Evolutionary conservation across 208 protist species (phyloP).

Genomic region (Zelonia costaricensis): DNA sequence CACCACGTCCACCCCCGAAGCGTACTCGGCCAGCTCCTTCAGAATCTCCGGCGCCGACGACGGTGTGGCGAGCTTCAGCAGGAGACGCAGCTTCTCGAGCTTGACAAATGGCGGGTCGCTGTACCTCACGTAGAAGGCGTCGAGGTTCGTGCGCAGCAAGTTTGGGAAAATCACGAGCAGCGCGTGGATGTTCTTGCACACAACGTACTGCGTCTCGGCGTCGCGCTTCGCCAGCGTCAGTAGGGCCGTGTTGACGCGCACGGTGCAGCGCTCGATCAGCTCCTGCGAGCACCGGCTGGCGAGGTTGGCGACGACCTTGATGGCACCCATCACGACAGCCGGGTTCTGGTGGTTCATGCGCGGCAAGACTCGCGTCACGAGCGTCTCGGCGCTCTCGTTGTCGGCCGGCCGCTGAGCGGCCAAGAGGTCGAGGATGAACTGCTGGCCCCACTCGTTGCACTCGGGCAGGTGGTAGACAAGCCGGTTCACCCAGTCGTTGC

Average conservation of each 20-base stretch:
- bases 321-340: conserved; percentile 97
- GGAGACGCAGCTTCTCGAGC: conserved; percentile 99
- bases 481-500: conserved; percentile 88
- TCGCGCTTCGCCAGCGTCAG: conserved; percentile 83
- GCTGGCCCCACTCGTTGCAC: conserved; percentile 98
- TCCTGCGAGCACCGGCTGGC: conserved; percentile 61
- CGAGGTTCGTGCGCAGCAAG: conserved; percentile 88
- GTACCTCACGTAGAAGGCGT: conserved; percentile 99
- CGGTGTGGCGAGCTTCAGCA: conserved; percentile 96
- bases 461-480: conserved; percentile 96
- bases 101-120: conserved; percentile 99
- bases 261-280: conserved; percentile 59
- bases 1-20: conserved; percentile 97
- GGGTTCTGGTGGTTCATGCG: conserved; percentile 97
- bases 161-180: conserved; percentile 97
- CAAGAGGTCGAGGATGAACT: conserved; percentile 98
- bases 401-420: conserved; percentile 65
- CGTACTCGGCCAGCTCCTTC: conserved; percentile 98
- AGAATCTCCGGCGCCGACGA: conserved; percentile 93
- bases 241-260: conserved; percentile 97
- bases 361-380: conserved; percentile 95
- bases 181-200: conserved; percentile 98
- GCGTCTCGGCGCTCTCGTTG: conserved; percentile 77
- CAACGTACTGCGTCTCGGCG: conserved; percentile 98
- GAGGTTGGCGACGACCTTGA: conserved; percentile 93